These are phyloP conservation scores for Solanum medicagineum DNA, from an alignment of 257 asterid species.

Conservation along the genomic window DNA sequence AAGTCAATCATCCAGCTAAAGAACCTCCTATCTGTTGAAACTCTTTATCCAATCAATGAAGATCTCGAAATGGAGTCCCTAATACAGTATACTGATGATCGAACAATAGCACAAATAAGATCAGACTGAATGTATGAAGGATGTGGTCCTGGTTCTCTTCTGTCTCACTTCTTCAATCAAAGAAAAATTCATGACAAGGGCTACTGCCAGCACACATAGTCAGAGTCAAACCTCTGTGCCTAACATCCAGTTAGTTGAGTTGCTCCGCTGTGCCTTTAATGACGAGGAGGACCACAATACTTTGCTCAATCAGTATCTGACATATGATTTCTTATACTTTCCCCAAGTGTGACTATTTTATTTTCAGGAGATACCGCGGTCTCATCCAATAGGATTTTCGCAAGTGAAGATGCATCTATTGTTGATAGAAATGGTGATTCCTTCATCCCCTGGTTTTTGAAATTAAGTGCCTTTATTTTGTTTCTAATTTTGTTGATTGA, in stretches of 20 bases:
- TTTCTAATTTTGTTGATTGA: neutral
- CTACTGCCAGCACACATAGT: neutral
- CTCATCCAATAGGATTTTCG: neutral
- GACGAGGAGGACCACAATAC: neutral
- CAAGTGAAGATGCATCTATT: neutral
- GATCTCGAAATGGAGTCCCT: neutral
- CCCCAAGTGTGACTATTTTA: neutral
- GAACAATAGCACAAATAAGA: neutral
- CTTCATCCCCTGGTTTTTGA: neutral
- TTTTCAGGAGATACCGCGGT: neutral
- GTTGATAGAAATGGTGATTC: constrained; percentile 26
- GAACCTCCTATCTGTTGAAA: neutral
- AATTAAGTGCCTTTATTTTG: neutral
- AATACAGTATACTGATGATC: neutral
- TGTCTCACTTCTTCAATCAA: neutral
- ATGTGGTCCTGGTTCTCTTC: neutral
- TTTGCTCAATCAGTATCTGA: neutral
- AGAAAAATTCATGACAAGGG: neutral
- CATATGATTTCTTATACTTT: neutral
- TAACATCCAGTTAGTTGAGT: neutral
- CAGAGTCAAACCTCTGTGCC: neutral
- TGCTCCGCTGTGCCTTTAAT: neutral
- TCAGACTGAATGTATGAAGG: neutral
- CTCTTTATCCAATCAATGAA: neutral
- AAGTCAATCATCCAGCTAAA: neutral